Conservation (phyloP, 2,329 filamentous ascomycete species). For the Penicillium sp. region DNA sequence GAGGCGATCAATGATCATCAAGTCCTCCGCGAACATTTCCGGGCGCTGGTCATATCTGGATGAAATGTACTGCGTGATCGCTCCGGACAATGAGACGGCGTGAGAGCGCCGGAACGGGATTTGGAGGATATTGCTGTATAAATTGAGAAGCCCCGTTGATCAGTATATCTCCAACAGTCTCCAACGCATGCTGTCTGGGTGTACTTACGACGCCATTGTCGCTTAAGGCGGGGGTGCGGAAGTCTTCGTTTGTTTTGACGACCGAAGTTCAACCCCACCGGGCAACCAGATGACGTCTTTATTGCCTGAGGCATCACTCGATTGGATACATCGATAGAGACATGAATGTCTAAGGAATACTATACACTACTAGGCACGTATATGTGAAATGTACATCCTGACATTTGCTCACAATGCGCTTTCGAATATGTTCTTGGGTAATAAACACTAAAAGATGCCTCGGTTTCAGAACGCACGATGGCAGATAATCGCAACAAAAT, state of each 20-base stretch:
- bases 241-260: conserved; percentile 31
- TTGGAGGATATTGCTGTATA: conserved; percentile 54
- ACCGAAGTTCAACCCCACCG: conserved; percentile 27
- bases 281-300: conserved; percentile 34
- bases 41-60: conserved; percentile 98
- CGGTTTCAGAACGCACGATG: background rate
- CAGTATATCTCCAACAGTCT: background rate
- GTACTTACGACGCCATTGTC: conserved; percentile 38
- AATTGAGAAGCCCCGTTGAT: background rate
- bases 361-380: background rate
- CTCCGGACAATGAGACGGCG: conserved; percentile 70
- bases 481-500: background rate
- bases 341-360: too few species aligned
- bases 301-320: conserved; percentile 26
- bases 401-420: conserved; percentile 23
- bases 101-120: conserved; percentile 86
- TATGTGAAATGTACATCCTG: conserved; percentile 14
- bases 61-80: conserved; percentile 93
- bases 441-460: conserved; percentile 1
- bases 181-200: background rate
- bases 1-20: conserved; percentile 78
- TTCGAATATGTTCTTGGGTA: conserved; percentile 24
- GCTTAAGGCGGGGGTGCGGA: conserved; percentile 11
- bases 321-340: background rate
- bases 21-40: conserved; percentile 89